Percentiles rank a stretch among this genome's conserved stretches.
phyloP scores from a whole-genome alignment of 164 flowering plant genomes.

The Warburgia ugandensis region DNA sequence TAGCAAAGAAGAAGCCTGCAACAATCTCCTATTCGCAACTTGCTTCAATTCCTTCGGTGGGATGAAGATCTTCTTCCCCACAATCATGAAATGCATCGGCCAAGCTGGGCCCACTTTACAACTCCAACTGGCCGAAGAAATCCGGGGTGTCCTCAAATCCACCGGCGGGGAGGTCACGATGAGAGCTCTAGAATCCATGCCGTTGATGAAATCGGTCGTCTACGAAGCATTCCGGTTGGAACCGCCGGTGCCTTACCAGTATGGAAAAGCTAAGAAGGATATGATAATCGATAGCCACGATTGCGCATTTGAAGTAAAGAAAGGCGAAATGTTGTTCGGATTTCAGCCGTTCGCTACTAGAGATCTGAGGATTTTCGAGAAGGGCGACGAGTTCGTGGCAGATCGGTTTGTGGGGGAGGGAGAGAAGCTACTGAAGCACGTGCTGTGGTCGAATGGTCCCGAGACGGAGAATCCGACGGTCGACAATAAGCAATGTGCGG shows the following conservation, averaged over 20 bases:
- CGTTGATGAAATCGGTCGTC: slow-evolving; percentile 66
- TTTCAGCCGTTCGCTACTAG: slow-evolving; percentile 76
- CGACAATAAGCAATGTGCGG: slow-evolving; percentile 75
- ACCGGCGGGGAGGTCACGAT: slow-evolving; percentile 55
- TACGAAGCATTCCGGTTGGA: slow-evolving; percentile 70
- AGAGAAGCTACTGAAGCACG: slow-evolving; percentile 56
- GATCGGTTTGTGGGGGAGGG: slow-evolving; percentile 69
- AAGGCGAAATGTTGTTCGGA: slow-evolving; percentile 74
- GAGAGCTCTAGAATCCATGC: slow-evolving; percentile 61
- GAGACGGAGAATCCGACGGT: slow-evolving; percentile 56
- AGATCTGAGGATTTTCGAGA: slow-evolving; percentile 62
- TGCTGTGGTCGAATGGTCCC: slow-evolving; percentile 82
- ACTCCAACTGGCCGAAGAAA: slow-evolving; percentile 48
- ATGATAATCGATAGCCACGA: slow-evolving; percentile 64
- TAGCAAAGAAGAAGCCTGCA: slow-evolving; percentile 62
- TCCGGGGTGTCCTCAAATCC: slow-evolving; percentile 41
- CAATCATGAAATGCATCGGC: slow-evolving; percentile 59
- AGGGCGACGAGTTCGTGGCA: slow-evolving; percentile 62
- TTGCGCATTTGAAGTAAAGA: slow-evolving; percentile 40
- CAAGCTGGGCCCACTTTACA: slow-evolving; percentile 62
- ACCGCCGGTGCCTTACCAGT: slow-evolving; percentile 70
- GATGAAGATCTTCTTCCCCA: slow-evolving; percentile 64
- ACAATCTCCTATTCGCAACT: slow-evolving; percentile 69
- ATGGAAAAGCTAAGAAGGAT: slow-evolving; percentile 57
- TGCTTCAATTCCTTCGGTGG: slow-evolving; percentile 87